Base-by-base conservation (phyloP, 169 alveolate species). In the Cryptosporidium viatorum region DNA sequence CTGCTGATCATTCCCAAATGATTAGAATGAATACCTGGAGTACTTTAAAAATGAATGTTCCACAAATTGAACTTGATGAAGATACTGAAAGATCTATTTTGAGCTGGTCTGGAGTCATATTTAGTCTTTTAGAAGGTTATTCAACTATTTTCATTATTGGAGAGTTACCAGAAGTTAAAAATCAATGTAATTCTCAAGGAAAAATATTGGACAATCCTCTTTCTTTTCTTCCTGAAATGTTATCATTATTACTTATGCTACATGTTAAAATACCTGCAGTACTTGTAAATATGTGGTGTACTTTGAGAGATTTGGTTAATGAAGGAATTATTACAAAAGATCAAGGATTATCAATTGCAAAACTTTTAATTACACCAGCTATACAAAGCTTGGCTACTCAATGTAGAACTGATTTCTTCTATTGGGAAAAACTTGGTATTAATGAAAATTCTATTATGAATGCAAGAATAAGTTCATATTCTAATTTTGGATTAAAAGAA, bases 21-120 rank as follows among this genome's bases (percentile, higher is more conserved):
- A 80, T 80, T 23, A n/a, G 89, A 60, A 80, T 80, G 12, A 80
- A 80, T 62, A 80, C 89, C 5, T 80, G 89, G 89, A 80, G 89
- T 48, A 59, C 80, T 59, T 43, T 80, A 8, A 80, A 80, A 26
- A 80, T 80, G 89, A 65, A 65, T 62, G 75, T 80, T 41, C 89
- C 89, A 10, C 89, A 80, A 41, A 62, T 80, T 8, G 80, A 80
- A 18, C 62, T 80, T 26, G 89, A 80, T 43, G 75, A 80, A n/a
- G 89, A 80, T 9, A 80, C 89, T 18, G 89, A 80, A 33, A 59
- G 89, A 29, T 80, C 89, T 33, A 80, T 80, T 29, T 45, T 80
- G 33, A 80, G 89, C 21, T 80, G 89, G 89, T 80, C 89, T 26
- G 89, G 89, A 29, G 89, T 80, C n/a, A 39, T 80, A 0, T 80